phyloP scores from a whole-genome alignment of 495 filamentous ascomycete genomes.

The Aeminium ludgeri region DNA sequence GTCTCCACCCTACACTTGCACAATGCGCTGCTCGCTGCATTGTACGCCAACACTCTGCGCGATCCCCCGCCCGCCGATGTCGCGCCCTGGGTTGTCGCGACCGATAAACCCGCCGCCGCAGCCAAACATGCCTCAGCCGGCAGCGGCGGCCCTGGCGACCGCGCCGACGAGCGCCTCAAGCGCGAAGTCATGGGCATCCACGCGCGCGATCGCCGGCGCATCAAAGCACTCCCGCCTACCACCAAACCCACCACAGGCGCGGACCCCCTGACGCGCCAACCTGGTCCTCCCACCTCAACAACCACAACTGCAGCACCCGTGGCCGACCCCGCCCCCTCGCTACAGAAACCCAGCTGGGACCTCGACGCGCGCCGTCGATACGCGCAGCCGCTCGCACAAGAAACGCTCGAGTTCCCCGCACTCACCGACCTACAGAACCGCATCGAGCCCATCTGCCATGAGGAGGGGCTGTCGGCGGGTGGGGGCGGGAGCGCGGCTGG shows the following conservation, averaged over 20 bases:
- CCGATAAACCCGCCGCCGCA: conserved; percentile 75
- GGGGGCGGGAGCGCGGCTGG: conserved; percentile 32
- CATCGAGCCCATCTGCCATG: conserved; percentile 90
- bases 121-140: conserved; percentile 45
- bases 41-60: conserved; percentile 70
- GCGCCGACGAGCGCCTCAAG: conserved; percentile 79
- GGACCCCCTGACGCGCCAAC: too few species aligned
- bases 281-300: too few species aligned
- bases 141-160: conserved; percentile 45
- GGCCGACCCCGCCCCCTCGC: too few species aligned
- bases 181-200: conserved; percentile 87
- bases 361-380: conserved; percentile 88
- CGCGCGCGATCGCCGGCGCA: conserved; percentile 61
- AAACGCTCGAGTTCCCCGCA: conserved; percentile 89
- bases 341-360: too few species aligned
- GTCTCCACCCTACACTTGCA: conserved; percentile 68
- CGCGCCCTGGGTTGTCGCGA: conserved; percentile 87
- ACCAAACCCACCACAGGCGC: not conserved
- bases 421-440: conserved; percentile 57
- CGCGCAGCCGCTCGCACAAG: conserved; percentile 65
- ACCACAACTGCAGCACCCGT: too few species aligned
- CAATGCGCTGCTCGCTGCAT: conserved; percentile 73
- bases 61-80: conserved; percentile 72
- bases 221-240: conserved; percentile 12
- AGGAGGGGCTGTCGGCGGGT: conserved; percentile 66